These are phyloP conservation scores for Globisporangium cystogenes DNA, from an alignment of 352 stramenopile genomes.

Conservation along the genomic window DNA sequence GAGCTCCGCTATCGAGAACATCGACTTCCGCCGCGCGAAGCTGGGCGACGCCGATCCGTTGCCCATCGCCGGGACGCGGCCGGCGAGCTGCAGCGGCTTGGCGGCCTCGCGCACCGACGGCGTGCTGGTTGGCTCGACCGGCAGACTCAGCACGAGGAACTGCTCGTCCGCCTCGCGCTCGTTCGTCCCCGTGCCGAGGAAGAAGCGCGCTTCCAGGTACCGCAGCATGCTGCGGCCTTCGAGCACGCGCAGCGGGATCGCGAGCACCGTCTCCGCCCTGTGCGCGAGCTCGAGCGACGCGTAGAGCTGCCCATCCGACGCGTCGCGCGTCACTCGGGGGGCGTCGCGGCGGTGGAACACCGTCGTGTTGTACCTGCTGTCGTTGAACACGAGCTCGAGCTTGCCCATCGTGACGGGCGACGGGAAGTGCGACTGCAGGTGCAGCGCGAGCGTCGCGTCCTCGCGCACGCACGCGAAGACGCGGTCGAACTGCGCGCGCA, in stretches of 20 bases:
- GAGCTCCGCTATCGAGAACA: constrained; percentile 51
- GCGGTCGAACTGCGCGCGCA: constrained; percentile 52
- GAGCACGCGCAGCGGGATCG: constrained; percentile 45
- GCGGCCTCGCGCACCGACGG: constrained; percentile 27
- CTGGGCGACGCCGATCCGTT: constrained; percentile 77
- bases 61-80: constrained; percentile 77
- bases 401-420: constrained; percentile 45
- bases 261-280: constrained; percentile 27
- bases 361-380: constrained; percentile 65
- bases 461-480: constrained; percentile 67
- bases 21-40: constrained; percentile 74
- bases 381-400: constrained; percentile 68
- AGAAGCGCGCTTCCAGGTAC: constrained; percentile 64
- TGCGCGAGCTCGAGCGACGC: constrained; percentile 45
- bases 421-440: constrained; percentile 53
- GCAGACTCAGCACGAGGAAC: constrained; percentile 55
- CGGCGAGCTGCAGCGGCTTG: constrained; percentile 43
- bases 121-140: constrained; percentile 36
- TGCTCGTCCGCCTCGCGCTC: constrained; percentile 22
- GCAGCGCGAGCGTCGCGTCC: constrained; percentile 42
- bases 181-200: constrained; percentile 20
- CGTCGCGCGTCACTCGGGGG: constrained; percentile 9
- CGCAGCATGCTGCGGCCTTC: constrained; percentile 46
- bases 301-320: constrained; percentile 31
- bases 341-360: constrained; percentile 32